These are phyloP conservation scores for Stephania yunnanensis DNA, from an alignment of 164 flowering plant genomes.

Conservation along the genomic window DNA sequence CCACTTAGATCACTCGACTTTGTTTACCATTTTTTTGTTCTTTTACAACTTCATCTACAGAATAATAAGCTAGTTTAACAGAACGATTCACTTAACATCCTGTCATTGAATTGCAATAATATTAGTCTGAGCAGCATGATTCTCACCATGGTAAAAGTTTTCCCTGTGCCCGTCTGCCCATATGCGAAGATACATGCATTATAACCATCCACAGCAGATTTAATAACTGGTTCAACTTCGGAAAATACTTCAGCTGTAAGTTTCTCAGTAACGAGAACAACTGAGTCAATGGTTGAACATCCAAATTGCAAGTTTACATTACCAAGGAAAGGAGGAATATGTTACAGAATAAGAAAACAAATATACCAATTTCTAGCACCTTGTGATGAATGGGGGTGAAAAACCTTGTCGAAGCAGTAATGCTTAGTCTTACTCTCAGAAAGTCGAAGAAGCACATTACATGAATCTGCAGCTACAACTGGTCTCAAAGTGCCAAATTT, in stretches of 20 bases:
- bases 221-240: constrained; percentile 60
- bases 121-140: constrained; percentile 2
- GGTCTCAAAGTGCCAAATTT: constrained; percentile 19
- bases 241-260: constrained; percentile 53
- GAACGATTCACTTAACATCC: not conserved
- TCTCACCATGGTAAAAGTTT: constrained; percentile 66
- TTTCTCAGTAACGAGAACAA: not conserved
- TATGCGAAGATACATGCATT: constrained; percentile 68
- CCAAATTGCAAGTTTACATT: not conserved
- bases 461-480: constrained; percentile 33
- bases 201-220: constrained; percentile 60
- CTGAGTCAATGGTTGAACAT: not conserved
- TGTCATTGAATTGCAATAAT: not conserved
- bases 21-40: too few species aligned
- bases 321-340: not conserved
- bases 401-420: constrained; percentile 54
- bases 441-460: constrained; percentile 31
- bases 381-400: constrained; percentile 49
- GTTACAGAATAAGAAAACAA: not conserved
- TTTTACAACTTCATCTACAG: not conserved
- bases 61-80: not conserved
- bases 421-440: constrained; percentile 33
- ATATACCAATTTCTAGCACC: constrained; percentile 28
- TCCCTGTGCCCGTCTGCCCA: constrained; percentile 75
- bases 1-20: not conserved